phyloP scores from a whole-genome alignment of 805 yeast species.

The Danielia oregonensis region DNA sequence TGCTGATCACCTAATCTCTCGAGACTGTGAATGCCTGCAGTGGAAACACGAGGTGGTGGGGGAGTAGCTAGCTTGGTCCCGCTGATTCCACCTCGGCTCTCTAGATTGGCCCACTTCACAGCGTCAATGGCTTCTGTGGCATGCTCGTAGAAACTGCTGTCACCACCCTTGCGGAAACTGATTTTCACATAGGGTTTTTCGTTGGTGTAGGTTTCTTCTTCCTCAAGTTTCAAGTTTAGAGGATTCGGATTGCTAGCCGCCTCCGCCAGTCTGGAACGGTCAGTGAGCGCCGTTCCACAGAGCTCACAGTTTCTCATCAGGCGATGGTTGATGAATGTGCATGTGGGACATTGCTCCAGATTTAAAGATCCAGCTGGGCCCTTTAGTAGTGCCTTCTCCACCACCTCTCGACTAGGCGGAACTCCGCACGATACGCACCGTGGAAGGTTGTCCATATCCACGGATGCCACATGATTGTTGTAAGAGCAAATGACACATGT shows the following conservation, averaged over 20 bases:
- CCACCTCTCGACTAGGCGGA: slow-evolving; percentile 12
- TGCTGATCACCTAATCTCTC: slow-evolving; percentile 54
- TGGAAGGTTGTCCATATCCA: slow-evolving; percentile 24
- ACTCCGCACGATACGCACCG: slow-evolving; percentile 41
- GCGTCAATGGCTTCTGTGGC: slow-evolving; percentile 41
- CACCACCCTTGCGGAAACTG: slow-evolving; percentile 76
- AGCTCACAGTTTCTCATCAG: slow-evolving; percentile 77
- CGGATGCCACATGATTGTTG: slow-evolving; percentile 41
- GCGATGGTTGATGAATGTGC: slow-evolving; percentile 84
- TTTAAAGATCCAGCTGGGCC: slow-evolving; percentile 11
- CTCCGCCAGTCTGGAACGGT: slow-evolving; percentile 1
- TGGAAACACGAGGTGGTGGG: slow-evolving; percentile 7
- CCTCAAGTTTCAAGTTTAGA: slow-evolving; percentile 25
- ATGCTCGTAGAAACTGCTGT: slow-evolving; percentile 46
- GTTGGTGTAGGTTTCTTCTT: slow-evolving; percentile 31
- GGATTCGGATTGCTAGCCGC: slow-evolving; percentile 22
- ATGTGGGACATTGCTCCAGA: slow-evolving; percentile 44
- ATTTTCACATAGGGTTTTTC: slow-evolving; percentile 49
- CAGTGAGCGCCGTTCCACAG: slow-evolving; percentile 56
- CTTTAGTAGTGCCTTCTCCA: neutral
- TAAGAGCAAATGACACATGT: slow-evolving; percentile 86
- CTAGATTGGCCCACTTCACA: slow-evolving; percentile 46
- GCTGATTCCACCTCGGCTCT: slow-evolving; percentile 21
- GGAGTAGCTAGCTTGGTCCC: slow-evolving; percentile 25
- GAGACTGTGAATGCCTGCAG: slow-evolving; percentile 68